Evolutionary conservation across 768 basidiomycete genomes (phyloP).

Genomic region (Termitomyces sp.): DNA sequence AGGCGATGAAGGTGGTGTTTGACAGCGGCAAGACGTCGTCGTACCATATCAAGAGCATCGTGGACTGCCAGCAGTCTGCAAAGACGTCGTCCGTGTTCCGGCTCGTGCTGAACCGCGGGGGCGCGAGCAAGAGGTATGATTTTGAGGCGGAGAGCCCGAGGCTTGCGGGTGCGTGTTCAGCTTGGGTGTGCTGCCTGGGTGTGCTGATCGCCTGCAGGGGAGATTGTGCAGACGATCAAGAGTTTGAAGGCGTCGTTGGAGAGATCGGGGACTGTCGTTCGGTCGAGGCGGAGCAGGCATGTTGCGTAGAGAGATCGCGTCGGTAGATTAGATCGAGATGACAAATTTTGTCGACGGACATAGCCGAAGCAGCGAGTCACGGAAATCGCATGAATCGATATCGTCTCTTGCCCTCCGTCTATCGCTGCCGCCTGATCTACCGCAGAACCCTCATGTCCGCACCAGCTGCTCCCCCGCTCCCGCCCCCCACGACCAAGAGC

Average conservation of each 20-base stretch:
- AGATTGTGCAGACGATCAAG: slow-evolving; percentile 31
- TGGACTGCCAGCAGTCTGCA: slow-evolving; percentile 75
- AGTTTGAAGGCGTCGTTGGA: slow-evolving; percentile 61
- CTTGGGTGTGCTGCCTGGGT: neutral
- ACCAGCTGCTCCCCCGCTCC: neutral
- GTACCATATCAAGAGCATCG: slow-evolving; percentile 86
- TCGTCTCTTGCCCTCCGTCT: slow-evolving; percentile 4
- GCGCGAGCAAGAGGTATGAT: too few species aligned
- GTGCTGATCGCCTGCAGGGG: neutral
- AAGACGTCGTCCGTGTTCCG: slow-evolving; percentile 85
- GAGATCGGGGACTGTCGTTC: slow-evolving; percentile 56
- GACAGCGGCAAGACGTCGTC: slow-evolving; percentile 89
- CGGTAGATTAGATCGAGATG: slow-evolving; percentile 19
- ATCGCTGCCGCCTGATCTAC: neutral
- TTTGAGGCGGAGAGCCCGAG: too few species aligned
- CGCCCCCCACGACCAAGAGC: slow-evolving; percentile 38
- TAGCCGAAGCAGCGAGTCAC: slow-evolving; percentile 15
- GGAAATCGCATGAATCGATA: slow-evolving; percentile 13
- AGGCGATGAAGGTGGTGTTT: slow-evolving; percentile 68
- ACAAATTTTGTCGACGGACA: slow-evolving; percentile 12
- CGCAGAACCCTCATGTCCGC: slow-evolving; percentile 8
- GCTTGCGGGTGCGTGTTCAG: slow-evolving; percentile 3
- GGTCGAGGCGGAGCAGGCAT: slow-evolving; percentile 59
- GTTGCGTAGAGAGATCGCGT: slow-evolving; percentile 26
- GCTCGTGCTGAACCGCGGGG: slow-evolving; percentile 58